Evolutionary conservation across 1,139 yeast species (phyloP), one percentile per base, ranked within the genome.

Genomic region (Kurtzmaniella quercitrusa): DNA sequence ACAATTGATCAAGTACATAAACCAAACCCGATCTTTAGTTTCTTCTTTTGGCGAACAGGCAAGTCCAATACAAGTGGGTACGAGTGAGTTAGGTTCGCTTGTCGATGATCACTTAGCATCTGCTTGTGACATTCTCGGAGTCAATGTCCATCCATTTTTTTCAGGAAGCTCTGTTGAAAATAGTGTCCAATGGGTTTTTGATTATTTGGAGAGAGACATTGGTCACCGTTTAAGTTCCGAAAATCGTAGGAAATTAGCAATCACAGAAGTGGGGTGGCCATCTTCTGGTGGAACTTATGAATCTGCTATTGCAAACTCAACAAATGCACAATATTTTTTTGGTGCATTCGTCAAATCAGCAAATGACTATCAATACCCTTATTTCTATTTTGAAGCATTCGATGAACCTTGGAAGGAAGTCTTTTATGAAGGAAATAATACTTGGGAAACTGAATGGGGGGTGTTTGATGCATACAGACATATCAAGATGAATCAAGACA

Each of bases 361-460:
- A 1, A 63, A 66, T 39, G 41, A 56, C 14, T 51, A 56, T 12
- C 52, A 59, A 2, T 61, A 71, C 41, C 78, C 75, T 0, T 84
- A 84, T 81, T 82, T 67, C 54, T 82, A 73, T 65, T 81, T 81
- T 55, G 88, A 83, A 55, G 89, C 86, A 0, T 82, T 81, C 60
- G 89, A 84, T 60, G 86, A 81, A 55, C 86, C 87, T 0, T 82
- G 88, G 87, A 82, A 82, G 51, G 59, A 62, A 43, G 58, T 77
- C 0, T 80, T 74, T 57, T 72, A 78, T 56, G 74, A 73, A 24
- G 68, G 62, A 0, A 68, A 67, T 4, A 66, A 71, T 42, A 60
- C 59, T 44, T 82, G 88, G 89, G 89, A 82, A 54, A 77, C 86
- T 0, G 81, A 81, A 52, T 84, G 89, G 89, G 90, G 89, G 0